Evolutionary conservation across 2,329 filamentous ascomycete genomes (phyloP).

Genomic region (Hypoxylon rubiginosum): DNA sequence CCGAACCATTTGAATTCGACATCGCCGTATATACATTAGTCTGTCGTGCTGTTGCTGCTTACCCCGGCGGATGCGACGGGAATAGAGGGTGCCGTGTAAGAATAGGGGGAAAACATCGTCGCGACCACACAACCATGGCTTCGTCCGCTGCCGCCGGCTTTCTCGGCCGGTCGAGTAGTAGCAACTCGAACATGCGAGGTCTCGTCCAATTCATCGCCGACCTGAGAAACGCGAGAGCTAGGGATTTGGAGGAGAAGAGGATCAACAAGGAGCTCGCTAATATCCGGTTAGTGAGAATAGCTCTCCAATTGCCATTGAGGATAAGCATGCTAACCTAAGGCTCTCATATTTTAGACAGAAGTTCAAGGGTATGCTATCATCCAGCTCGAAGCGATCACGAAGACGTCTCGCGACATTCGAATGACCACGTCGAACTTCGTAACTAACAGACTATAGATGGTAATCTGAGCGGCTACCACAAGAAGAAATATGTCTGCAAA

Average conservation of each 20-base stretch:
- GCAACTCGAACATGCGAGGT: slow-evolving; percentile 79
- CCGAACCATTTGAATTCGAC: slow-evolving; percentile 18
- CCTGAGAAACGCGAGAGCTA: slow-evolving; percentile 90
- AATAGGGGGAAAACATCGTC: slow-evolving; percentile 39
- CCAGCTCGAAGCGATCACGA: slow-evolving; percentile 15
- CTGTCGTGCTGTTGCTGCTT: slow-evolving; percentile 28
- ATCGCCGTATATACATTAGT: slow-evolving; percentile 33
- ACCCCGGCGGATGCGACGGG: slow-evolving; percentile 41
- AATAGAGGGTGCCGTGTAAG: slow-evolving; percentile 36
- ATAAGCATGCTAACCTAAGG: slow-evolving; percentile 32
- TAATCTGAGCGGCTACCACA: slow-evolving; percentile 94
- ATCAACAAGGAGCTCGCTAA: slow-evolving; percentile 99
- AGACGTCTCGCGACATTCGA: slow-evolving; percentile 17
- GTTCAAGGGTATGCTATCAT: slow-evolving; percentile 78
- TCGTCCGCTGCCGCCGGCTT: slow-evolving; percentile 69
- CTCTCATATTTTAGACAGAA: slow-evolving; percentile 74
- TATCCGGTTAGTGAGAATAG: slow-evolving; percentile 73
- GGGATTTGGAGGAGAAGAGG: slow-evolving; percentile 97
- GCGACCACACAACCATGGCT: slow-evolving; percentile 61
- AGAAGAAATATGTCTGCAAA: slow-evolving; percentile 99
- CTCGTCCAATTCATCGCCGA: slow-evolving; percentile 99
- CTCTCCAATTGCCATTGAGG: slow-evolving; percentile 18
- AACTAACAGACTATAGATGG: slow-evolving; percentile 70
- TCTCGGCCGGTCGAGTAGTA: slow-evolving; percentile 74
- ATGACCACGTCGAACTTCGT: slow-evolving; percentile 15